These are phyloP conservation scores for Populus alba DNA, from an alignment of 345 rosid genomes.

Conservation along the genomic window DNA sequence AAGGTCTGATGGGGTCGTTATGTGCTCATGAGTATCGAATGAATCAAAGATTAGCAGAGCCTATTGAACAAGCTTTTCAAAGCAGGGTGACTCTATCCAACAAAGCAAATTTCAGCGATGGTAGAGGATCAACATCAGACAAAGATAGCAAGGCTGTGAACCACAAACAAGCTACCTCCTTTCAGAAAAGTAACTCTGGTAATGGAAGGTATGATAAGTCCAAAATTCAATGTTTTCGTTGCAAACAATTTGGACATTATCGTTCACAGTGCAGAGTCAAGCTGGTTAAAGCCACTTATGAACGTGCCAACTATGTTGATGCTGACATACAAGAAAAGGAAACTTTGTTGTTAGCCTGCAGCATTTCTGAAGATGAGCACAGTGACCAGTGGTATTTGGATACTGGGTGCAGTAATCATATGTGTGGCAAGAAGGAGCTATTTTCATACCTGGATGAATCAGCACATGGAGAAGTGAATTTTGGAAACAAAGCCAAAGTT, in stretches of 20 bases:
- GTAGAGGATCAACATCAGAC: neutral
- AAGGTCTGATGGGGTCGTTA: slow-evolving; percentile 12
- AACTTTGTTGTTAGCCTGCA: neutral
- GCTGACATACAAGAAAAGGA: neutral
- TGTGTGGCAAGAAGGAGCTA: too few relatives aligned
- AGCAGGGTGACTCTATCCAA: neutral
- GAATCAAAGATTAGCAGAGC: neutral
- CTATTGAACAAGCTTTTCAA: neutral
- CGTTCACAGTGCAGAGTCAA: neutral
- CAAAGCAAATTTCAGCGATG: too few relatives aligned
- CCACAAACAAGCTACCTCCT: neutral
- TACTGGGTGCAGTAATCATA: neutral
- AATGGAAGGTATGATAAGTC: neutral
- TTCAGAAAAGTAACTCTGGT: neutral
- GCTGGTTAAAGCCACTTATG: neutral
- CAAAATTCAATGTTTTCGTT: neutral
- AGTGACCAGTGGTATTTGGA: neutral
- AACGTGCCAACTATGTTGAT: neutral
- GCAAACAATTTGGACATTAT: neutral
- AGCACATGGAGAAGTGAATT: too few relatives aligned
- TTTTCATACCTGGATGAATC: too few relatives aligned
- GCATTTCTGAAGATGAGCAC: neutral
- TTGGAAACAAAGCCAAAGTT: too few relatives aligned
- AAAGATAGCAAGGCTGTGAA: neutral
- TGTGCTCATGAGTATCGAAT: slow-evolving; percentile 5